phyloP scores from a whole-genome alignment of 192 early-diverging fungal species.

The Obelidium mucronatum region DNA sequence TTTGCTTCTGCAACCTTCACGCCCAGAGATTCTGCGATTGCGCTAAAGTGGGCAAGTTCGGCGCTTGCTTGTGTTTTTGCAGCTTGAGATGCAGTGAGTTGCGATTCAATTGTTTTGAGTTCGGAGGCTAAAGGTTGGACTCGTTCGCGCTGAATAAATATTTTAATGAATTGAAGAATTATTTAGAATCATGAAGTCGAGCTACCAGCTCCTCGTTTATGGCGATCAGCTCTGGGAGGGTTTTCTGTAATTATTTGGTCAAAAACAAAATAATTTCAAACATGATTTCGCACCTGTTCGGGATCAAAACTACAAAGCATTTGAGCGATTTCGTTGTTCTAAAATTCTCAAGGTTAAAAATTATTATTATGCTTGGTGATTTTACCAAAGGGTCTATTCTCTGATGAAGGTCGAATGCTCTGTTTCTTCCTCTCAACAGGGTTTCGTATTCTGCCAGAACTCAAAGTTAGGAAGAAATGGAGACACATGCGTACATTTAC shows the following conservation, averaged over 20 bases:
- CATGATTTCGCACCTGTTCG: constrained; percentile 11
- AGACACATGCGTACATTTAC: background rate
- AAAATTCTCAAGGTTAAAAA: no score
- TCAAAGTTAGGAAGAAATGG: background rate
- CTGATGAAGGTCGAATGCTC: background rate
- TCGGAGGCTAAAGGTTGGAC: background rate
- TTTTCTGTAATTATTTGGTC: constrained; percentile 13
- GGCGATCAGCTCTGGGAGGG: constrained; percentile 5
- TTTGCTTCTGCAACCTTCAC: constrained; percentile 26
- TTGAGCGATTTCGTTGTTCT: constrained; percentile 15
- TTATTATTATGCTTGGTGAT: no score
- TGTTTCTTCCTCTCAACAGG: background rate
- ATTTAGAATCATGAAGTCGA: background rate
- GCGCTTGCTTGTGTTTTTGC: background rate
- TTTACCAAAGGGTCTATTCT: constrained; percentile 21
- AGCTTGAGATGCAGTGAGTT: background rate
- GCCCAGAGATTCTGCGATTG: background rate
- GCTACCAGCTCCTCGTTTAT: constrained; percentile 22
- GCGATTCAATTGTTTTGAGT: background rate
- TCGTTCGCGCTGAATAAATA: constrained; percentile 2
- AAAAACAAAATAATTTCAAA: background rate
- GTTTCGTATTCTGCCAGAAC: constrained; percentile 10
- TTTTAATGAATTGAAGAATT: no score
- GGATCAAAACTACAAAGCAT: constrained; percentile 22
- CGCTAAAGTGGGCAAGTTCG: background rate